Base-by-base conservation (phyloP, 805 yeast genomes). In the Saccharomyces jurei region DNA sequence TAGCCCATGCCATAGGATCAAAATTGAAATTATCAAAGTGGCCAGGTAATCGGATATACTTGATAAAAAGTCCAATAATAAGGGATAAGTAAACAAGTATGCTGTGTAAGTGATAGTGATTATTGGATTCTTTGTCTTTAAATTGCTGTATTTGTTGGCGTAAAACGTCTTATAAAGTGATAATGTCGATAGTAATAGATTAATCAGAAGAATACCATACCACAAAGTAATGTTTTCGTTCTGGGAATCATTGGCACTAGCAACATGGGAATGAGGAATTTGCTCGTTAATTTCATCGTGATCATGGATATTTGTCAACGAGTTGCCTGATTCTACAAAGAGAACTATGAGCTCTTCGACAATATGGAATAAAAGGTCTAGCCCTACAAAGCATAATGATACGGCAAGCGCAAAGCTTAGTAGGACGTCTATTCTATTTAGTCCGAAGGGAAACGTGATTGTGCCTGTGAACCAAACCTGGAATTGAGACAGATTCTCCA, bases 401-500 rank as follows among this genome's bases (percentile, higher is more conserved):
- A 92, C 84, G 14, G 94, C 82, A 47, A 90, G 74, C 0, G 95
- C 96, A 73, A 91, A 91, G 1, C 96, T 95, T 48, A 87, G 83
- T 17, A 92, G 72, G 0, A 92, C 95, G 65, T 92, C 97, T 14
- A 88, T 77, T 55, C 99, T 77, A n/a, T 95, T 96, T 27, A 92
- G 74, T 0, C 98, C 99, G 74, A 92, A 92, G 0, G 99, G 99
- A 59, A 83, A 87, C 13, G 84, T 83, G 31, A 94, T 75, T 1
- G 96, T 87, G 6, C 91, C 81, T 54, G 80, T 81, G 59, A 81
- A 83, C 97, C 98, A 94, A 5, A 87, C 95, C 59, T 89, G 95
- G 70, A 92, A 92, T 65, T 91, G 94, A n/a, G 89, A 79, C 80
- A 92, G 79, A 11, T 89, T 78, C 56, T 86, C 89, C 6, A 89